phyloP scores from a whole-genome alignment of 2,329 filamentous ascomycete genomes.

The Pleoardoris graminearum region DNA sequence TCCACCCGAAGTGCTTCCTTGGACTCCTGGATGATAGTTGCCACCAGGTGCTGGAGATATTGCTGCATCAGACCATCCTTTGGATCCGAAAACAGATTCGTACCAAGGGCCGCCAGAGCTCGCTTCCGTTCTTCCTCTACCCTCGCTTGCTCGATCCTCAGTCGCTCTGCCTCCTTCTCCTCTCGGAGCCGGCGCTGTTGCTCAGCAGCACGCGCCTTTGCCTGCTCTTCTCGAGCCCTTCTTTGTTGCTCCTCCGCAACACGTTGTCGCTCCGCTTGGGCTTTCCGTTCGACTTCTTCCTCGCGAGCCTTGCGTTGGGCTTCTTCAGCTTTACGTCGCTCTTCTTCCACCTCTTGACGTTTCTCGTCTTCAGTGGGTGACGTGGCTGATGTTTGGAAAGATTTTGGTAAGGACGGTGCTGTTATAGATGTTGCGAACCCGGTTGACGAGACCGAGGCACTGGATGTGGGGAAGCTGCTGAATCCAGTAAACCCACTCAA shows the following conservation, averaged over 20 bases:
- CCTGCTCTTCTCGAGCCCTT: conserved; percentile 15
- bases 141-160: conserved; percentile 4
- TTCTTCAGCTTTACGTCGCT: conserved; percentile 9
- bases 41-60: conserved; percentile 48
- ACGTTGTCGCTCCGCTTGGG: conserved; percentile 8
- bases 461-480: not conserved
- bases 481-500: not conserved
- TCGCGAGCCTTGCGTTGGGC: conserved; percentile 3
- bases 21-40: conserved; percentile 39
- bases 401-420: not conserved
- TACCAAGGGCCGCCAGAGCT: conserved; percentile 41
- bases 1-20: conserved; percentile 41
- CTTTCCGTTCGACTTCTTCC: conserved; percentile 6
- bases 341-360: conserved; percentile 4
- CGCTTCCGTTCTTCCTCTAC: conserved; percentile 19
- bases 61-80: conserved; percentile 50
- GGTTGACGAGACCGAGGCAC: not conserved
- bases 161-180: conserved; percentile 11
- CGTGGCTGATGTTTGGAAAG: not conserved
- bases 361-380: not conserved
- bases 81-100: conserved; percentile 43
- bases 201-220: conserved; percentile 18
- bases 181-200: conserved; percentile 20
- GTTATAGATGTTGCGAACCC: not conserved
- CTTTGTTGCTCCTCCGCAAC: conserved; percentile 16